These are phyloP conservation scores for Rhizopus microsporus DNA, from an alignment of 371 early-diverging fungal genomes.

Conservation along the genomic window DNA sequence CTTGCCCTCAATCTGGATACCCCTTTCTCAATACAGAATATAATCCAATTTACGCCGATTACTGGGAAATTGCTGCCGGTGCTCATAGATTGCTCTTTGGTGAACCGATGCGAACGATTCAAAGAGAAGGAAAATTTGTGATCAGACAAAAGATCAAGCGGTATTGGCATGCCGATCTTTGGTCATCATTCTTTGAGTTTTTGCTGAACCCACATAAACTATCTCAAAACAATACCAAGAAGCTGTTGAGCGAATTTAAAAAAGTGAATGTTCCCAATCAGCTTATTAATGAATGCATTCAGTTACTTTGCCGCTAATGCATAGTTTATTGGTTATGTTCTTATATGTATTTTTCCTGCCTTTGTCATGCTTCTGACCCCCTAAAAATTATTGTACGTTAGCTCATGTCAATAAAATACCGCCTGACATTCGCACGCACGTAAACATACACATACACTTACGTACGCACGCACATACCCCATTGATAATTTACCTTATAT, in stretches of 20 bases:
- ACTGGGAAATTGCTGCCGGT: conserved; percentile 45
- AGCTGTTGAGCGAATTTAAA: neutral
- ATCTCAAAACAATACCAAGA: neutral
- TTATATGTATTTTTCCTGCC: conserved; percentile 75
- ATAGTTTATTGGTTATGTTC: conserved; percentile 44
- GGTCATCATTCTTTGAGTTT: conserved; percentile 35
- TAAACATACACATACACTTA: neutral
- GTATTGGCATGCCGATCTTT: conserved; percentile 43
- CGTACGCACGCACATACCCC: neutral
- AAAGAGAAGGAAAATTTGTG: conserved; percentile 5
- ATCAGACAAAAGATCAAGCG: conserved; percentile 37
- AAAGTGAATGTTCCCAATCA: neutral
- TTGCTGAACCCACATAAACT: conserved; percentile 32
- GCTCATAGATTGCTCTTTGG: conserved; percentile 42
- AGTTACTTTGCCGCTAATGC: neutral
- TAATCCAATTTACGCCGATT: conserved; percentile 38
- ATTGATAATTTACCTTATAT: conserved; percentile 60
- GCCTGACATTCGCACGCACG: neutral
- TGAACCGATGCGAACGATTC: conserved; percentile 12
- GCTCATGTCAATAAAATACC: neutral
- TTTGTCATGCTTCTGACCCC: conserved; percentile 76
- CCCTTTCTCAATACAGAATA: conserved; percentile 18
- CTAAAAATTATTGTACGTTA: conserved; percentile 21
- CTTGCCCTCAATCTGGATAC: conserved; percentile 21
- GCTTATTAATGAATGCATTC: conserved; percentile 1